Evolutionary conservation across 139 green algal species (phyloP).

Genomic region (Tetradesmus lagerheimii): DNA sequence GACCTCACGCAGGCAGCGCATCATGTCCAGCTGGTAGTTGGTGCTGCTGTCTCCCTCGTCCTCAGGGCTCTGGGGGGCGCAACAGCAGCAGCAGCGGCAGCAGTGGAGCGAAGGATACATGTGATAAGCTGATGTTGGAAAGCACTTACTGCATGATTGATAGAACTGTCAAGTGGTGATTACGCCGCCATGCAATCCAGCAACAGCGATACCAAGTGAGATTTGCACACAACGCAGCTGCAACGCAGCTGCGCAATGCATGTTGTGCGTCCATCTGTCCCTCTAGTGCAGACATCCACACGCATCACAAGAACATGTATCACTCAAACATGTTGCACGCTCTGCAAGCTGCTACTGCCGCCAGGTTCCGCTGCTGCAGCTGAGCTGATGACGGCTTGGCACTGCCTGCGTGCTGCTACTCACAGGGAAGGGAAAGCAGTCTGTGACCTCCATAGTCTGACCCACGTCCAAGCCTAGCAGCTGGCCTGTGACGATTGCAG

Average conservation of each 20-base stretch:
- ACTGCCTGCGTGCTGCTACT: constrained; percentile 23
- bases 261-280: too few species aligned
- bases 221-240: too few species aligned
- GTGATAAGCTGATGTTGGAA: too few species aligned
- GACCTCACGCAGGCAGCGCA: constrained; percentile 97
- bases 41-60: constrained; percentile 74
- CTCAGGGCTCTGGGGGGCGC: constrained; percentile 10
- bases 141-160: too few species aligned
- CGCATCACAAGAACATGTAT: too few species aligned
- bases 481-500: constrained; percentile 93
- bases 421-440: constrained; percentile 98
- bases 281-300: too few species aligned
- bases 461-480: constrained; percentile 98
- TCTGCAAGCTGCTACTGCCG: constrained; percentile 8
- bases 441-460: constrained; percentile 95
- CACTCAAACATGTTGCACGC: background rate
- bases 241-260: too few species aligned
- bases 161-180: too few species aligned
- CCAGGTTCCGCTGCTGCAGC: constrained; percentile 39
- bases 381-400: background rate
- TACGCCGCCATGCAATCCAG: too few species aligned
- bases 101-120: too few species aligned
- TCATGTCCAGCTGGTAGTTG: constrained; percentile 99
- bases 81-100: background rate
- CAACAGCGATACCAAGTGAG: too few species aligned